Evolutionary conservation across 1,284 basidiomycete genomes (phyloP).

Genomic region (Schizophyllum amplum): DNA sequence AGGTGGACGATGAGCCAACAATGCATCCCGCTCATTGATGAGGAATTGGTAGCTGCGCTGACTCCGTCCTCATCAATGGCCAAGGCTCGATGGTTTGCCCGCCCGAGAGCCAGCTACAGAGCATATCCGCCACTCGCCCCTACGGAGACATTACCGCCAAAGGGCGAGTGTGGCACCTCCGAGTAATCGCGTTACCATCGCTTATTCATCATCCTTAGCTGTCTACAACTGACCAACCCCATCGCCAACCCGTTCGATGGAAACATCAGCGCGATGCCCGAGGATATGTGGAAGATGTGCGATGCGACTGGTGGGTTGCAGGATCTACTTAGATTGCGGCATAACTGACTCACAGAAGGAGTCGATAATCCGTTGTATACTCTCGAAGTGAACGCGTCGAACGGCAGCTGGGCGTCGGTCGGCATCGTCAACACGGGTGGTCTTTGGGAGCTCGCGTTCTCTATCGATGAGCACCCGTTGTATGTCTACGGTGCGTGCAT

Average conservation of each 20-base stretch:
- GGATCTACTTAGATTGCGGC: too few relatives aligned
- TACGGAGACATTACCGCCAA: conserved; percentile 4
- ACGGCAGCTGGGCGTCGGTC: conserved; percentile 1
- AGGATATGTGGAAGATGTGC: conserved; percentile 2
- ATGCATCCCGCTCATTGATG: too few relatives aligned
- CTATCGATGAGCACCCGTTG: conserved; percentile 7
- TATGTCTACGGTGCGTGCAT: conserved; percentile 4
- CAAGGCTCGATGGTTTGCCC: conserved; percentile 6
- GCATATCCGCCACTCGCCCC: not conserved
- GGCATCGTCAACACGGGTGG: conserved; percentile 6
- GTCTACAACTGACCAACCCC: not conserved
- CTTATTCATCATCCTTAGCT: not conserved
- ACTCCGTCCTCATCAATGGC: conserved; percentile 7
- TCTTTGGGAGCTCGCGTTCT: conserved; percentile 5
- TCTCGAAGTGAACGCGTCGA: not conserved
- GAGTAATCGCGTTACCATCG: not conserved
- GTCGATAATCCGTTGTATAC: conserved; percentile 1
- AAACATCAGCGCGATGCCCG: not conserved
- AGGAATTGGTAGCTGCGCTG: not conserved
- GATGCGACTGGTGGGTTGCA: not conserved
- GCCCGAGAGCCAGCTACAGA: conserved; percentile 1
- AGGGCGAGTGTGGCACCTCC: not conserved
- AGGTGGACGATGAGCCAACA: not conserved
- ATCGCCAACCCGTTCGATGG: conserved; percentile 4
- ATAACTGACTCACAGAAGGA: not conserved